Evolutionary conservation across 2,329 filamentous ascomycete species (phyloP).

Genomic region (Neospermospora avenae): DNA sequence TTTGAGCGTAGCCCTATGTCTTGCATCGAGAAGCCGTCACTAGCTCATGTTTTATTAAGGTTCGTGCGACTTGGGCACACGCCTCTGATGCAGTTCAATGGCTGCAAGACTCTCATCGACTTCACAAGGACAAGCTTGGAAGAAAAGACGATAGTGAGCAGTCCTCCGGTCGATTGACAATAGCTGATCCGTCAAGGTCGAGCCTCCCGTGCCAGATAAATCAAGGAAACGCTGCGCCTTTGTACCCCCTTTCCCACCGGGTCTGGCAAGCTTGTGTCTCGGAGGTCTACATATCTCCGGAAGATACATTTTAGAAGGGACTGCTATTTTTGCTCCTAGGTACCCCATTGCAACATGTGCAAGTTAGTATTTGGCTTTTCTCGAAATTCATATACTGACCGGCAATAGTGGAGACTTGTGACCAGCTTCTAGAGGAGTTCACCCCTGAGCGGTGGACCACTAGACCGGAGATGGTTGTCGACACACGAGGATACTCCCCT

Average conservation of each 20-base stretch:
- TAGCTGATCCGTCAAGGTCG: neutral
- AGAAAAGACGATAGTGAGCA: neutral
- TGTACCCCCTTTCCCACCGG: constrained; percentile 37
- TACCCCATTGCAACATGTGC: constrained; percentile 1
- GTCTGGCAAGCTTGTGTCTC: constrained; percentile 36
- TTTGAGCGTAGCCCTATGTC: too few relatives aligned
- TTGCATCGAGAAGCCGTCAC: too few relatives aligned
- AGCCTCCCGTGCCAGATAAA: constrained; percentile 30
- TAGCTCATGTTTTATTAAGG: too few relatives aligned
- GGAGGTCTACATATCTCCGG: constrained; percentile 28
- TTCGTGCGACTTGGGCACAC: neutral
- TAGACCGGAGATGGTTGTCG: constrained; percentile 1
- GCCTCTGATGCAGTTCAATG: neutral
- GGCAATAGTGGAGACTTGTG: neutral
- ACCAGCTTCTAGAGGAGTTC: neutral
- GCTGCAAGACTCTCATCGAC: neutral
- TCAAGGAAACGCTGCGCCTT: constrained; percentile 40
- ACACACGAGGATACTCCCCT: neutral
- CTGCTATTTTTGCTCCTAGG: neutral
- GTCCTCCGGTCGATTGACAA: neutral
- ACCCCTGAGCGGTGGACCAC: constrained; percentile 15
- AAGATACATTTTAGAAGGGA: neutral
- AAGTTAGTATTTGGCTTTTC: neutral
- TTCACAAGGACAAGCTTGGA: neutral
- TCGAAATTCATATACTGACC: neutral